These are phyloP conservation scores for Reutealis trisperma DNA, from an alignment of 345 rosid genomes.

Conservation along the genomic window DNA sequence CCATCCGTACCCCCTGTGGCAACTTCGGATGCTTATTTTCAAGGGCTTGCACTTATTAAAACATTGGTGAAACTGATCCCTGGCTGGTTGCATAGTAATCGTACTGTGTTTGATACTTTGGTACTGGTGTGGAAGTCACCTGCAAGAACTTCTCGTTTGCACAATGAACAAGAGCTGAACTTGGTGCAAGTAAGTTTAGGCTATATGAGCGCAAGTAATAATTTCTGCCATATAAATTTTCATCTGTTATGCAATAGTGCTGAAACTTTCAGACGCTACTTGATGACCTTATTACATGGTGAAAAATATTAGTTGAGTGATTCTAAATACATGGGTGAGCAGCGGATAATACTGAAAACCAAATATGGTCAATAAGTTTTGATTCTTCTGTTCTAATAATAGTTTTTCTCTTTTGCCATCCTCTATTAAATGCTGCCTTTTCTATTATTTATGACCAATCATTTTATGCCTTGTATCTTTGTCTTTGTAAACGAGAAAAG, in stretches of 20 bases:
- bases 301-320: background rate
- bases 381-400: background rate
- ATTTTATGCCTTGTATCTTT: background rate
- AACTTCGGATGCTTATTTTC: conserved; percentile 82
- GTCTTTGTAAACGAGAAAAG: background rate
- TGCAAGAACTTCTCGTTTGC: conserved; percentile 83
- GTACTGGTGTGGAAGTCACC: conserved; percentile 94
- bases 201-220: background rate
- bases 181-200: conserved; percentile 72
- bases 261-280: background rate
- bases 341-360: background rate
- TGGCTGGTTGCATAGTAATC: conserved; percentile 89
- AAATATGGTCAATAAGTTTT: background rate
- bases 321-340: background rate
- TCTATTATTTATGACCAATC: background rate
- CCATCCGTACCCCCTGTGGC: conserved; percentile 44
- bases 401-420: background rate
- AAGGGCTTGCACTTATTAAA: conserved; percentile 90
- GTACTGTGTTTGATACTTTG: conserved; percentile 77
- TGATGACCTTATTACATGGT: background rate
- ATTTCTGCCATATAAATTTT: background rate
- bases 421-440: background rate
- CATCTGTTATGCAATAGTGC: background rate
- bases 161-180: conserved; percentile 89
- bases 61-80: conserved; percentile 87